Evolutionary conservation across 106 monocot genomes (phyloP).

Genomic region (Dioscorea zingiberensis): DNA sequence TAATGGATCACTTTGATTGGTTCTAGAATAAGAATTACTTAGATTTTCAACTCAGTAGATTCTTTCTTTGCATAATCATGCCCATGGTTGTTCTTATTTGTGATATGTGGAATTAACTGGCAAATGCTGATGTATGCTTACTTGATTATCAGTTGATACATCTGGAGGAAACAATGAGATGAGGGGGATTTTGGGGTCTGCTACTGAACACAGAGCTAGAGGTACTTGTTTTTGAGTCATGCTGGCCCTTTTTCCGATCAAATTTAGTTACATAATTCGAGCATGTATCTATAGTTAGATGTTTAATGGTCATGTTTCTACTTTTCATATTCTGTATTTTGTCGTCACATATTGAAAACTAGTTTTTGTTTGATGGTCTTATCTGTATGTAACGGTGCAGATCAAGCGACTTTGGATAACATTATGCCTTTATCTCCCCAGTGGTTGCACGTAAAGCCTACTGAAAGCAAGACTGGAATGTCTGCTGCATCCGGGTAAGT

Average conservation of each 20-base stretch:
- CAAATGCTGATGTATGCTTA: not conserved
- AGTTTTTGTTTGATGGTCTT: too few relatives aligned
- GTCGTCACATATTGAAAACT: not conserved
- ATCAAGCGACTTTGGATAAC: constrained; percentile 59
- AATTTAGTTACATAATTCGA: not conserved
- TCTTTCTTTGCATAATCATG: not conserved
- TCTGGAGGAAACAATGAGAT: constrained; percentile 23
- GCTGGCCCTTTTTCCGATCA: not conserved
- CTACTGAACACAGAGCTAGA: constrained; percentile 70
- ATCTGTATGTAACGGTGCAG: constrained; percentile 36
- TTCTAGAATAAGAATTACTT: not conserved
- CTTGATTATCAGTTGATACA: constrained; percentile 14
- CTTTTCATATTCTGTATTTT: not conserved
- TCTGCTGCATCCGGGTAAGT: constrained; percentile 15
- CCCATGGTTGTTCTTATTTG: not conserved
- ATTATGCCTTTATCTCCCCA: constrained; percentile 91
- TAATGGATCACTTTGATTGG: not conserved
- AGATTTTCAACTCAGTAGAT: not conserved
- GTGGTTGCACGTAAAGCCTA: constrained; percentile 85
- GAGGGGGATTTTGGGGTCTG: constrained; percentile 26
- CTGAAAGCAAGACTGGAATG: constrained; percentile 50
- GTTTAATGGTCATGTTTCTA: not conserved
- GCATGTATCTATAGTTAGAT: not conserved
- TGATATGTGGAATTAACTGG: not conserved
- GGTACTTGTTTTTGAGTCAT: constrained; percentile 19